These are phyloP conservation scores for Tetrapyrgos nigripes DNA, from an alignment of 1,284 basidiomycete species.

Conservation along the genomic window DNA sequence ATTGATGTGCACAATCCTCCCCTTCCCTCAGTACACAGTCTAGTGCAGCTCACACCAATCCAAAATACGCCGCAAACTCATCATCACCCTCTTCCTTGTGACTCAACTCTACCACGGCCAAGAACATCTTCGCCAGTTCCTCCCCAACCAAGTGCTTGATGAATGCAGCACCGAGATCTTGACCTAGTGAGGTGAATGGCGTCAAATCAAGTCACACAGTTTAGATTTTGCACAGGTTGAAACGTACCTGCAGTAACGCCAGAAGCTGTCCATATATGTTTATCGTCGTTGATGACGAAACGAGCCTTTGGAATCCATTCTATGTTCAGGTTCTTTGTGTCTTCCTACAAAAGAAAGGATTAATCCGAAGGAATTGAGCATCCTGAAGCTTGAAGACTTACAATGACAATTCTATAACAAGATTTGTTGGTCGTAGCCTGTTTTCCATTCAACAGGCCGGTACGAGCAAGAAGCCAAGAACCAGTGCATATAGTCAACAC, in stretches of 20 bases:
- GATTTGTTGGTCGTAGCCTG: conserved; percentile 34
- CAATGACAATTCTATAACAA: conserved; percentile 21
- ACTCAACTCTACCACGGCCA: conserved; percentile 36
- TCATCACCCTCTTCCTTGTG: conserved; percentile 35
- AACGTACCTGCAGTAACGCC: conserved; percentile 43
- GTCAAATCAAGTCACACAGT: too few species aligned
- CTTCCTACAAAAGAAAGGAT: conserved; percentile 20
- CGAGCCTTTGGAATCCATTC: conserved; percentile 43
- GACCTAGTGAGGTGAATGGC: too few species aligned
- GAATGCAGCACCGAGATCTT: conserved; percentile 43
- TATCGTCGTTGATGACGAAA: conserved; percentile 43
- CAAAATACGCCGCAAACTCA: conserved; percentile 40
- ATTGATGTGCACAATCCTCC: background rate
- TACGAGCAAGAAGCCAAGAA: conserved; percentile 29
- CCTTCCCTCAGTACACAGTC: background rate
- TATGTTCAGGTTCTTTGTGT: conserved; percentile 28
- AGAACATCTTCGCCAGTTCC: conserved; percentile 26
- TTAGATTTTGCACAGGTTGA: background rate
- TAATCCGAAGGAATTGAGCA: background rate
- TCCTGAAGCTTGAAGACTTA: conserved; percentile 6
- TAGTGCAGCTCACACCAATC: conserved; percentile 27
- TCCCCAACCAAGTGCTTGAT: conserved; percentile 39
- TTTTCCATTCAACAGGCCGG: conserved; percentile 30
- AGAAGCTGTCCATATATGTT: conserved; percentile 43
- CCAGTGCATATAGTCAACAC: conserved; percentile 30